Base-by-base conservation (phyloP, 768 basidiomycete genomes). In the Kwoniella sp. region DNA sequence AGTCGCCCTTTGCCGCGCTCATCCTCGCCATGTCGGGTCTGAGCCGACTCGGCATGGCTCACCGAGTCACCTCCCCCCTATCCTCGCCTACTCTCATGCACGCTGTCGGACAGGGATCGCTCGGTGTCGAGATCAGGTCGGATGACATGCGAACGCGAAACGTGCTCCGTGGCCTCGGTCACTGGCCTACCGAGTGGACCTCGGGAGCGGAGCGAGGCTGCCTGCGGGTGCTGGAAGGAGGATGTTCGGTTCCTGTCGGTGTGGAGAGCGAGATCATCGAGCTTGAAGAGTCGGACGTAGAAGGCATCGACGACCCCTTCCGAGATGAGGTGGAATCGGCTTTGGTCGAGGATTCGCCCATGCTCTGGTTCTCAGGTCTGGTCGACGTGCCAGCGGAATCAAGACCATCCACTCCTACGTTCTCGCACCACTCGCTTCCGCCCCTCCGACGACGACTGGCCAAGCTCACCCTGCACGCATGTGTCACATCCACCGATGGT, bases 241-340 rank as follows among this genome's bases (percentile, higher is more conserved):
- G 95, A 22, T 99, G 95, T 76, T 91, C 88, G 56, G 92, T 99
- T 0, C 93, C 93, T 2, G 91, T 99, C 14, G 93, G 92, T 3
- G 84, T 89, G 25, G 77, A 79, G 44, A 84, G 82, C 25, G 75
- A 47, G 12, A 54, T 77, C 31, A 73, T 75, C n/a, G 57, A 70
- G 3, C 72, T 75, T 10, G 68, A 68, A 34, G 55, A 29, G 26
- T 45, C 46, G 20, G 54, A 44, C 38, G n/a, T 40, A 2, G 33
- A 36, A 19, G 36, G 51, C 45, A 50, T 52, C n/a, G 50, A 54
- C 19, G 43, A 55, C 49, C 37, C 37, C 47, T 40, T 29, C 29
- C 55, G 22, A 12, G 17, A 19, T 20, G 40, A 57, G 5, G 47
- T 46, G 6, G 41, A 51, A 9, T 31, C 25, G 27, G 20, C 38